phyloP scores from a whole-genome alignment of 352 stramenopile genomes.

The Phytopythium mirpurense region DNA sequence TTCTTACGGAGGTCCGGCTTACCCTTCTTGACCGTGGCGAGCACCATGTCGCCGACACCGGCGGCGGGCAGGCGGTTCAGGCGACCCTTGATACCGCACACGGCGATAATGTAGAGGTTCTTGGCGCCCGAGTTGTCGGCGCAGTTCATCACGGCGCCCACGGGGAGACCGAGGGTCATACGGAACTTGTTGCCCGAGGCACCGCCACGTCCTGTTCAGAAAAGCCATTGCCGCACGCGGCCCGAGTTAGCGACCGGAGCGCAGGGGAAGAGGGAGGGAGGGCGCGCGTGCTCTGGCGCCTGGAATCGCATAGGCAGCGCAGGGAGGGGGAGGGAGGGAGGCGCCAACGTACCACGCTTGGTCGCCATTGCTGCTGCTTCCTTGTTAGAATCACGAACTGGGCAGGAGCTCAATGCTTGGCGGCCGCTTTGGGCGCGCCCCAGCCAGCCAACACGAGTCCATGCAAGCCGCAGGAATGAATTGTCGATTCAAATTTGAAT shows the following conservation, averaged over 20 bases:
- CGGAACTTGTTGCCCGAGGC: slow-evolving; percentile 99
- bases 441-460: slow-evolving; percentile 29
- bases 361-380: slow-evolving; percentile 81
- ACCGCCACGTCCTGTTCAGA: slow-evolving; percentile 87
- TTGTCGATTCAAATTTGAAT: neutral
- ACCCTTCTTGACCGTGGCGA: slow-evolving; percentile 99
- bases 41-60: slow-evolving; percentile 99
- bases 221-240: slow-evolving; percentile 2
- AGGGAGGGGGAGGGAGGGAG: neutral
- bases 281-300: no score
- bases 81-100: slow-evolving; percentile 98
- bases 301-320: no score
- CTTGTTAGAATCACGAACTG: slow-evolving; percentile 84
- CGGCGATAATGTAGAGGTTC: slow-evolving; percentile 99
- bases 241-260: neutral
- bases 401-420: slow-evolving; percentile 5
- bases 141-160: slow-evolving; percentile 99
- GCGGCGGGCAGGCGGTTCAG: slow-evolving; percentile 99
- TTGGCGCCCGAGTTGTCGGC: slow-evolving; percentile 99
- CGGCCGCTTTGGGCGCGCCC: slow-evolving; percentile 1
- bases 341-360: slow-evolving; percentile 53
- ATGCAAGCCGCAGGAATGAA: neutral
- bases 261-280: no score
- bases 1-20: slow-evolving; percentile 99
- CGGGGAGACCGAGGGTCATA: slow-evolving; percentile 98